phyloP scores from a whole-genome alignment of 305 asterid species.

The Salvia sclarea region DNA sequence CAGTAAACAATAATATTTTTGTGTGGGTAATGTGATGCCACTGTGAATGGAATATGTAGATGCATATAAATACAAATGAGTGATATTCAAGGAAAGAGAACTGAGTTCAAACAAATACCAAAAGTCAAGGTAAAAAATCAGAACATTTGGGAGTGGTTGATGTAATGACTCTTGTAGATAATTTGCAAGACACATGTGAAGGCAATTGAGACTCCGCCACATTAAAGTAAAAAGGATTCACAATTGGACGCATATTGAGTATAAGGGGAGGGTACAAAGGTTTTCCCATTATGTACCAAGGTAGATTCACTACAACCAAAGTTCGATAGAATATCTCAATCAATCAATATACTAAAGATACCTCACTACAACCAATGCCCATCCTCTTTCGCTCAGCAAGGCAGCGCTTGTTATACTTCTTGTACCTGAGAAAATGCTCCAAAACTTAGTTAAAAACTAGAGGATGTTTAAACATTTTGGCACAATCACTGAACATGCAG shows the following conservation, averaged over 20 bases:
- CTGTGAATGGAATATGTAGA: not conserved
- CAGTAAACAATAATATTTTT: not conserved
- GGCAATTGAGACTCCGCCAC: not conserved
- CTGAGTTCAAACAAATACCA: not conserved
- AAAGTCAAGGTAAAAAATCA: not conserved
- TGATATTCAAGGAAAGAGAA: not conserved
- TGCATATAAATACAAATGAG: not conserved
- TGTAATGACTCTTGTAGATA: not conserved
- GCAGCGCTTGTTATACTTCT: constrained; percentile 61
- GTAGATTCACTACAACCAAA: not conserved
- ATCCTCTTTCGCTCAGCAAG: constrained; percentile 49
- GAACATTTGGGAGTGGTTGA: not conserved
- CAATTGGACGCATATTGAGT: not conserved
- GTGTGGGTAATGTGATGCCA: not conserved
- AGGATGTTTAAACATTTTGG: not conserved
- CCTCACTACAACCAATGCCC: constrained; percentile 58
- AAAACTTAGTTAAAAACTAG: constrained; percentile 18
- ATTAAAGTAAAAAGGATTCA: not conserved
- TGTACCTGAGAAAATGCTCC: constrained; percentile 59
- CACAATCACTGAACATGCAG: not conserved
- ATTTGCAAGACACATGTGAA: not conserved
- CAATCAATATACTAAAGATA: constrained; percentile 15
- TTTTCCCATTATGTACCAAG: constrained; percentile 4
- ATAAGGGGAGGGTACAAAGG: constrained; percentile 7
- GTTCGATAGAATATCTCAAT: not conserved